Conservation (phyloP, 768 basidiomycete genomes). For the Auriculariales sp. region DNA sequence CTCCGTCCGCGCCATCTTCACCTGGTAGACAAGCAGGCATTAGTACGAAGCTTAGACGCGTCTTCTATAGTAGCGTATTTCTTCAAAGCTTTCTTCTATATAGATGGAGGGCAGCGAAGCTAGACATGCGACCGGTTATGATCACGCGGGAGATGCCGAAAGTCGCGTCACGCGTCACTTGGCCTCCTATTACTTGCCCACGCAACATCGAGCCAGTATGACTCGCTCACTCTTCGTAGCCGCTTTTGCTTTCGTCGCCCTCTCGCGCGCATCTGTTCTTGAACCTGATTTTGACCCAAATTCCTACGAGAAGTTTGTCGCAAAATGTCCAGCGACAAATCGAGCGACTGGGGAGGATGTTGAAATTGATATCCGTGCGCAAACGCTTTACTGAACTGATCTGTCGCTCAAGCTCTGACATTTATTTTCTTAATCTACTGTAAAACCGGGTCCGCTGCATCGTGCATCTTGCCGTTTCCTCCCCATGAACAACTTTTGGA, state of each 20-base stretch:
- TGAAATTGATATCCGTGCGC: constrained; percentile 33
- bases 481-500: background rate
- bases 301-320: constrained; percentile 4
- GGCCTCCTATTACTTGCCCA: too few relatives aligned
- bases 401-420: background rate
- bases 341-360: constrained; percentile 1
- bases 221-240: background rate
- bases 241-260: background rate
- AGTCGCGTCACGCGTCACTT: too few relatives aligned
- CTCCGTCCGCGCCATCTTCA: too few relatives aligned
- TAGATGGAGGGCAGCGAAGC: too few relatives aligned
- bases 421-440: background rate
- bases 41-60: too few relatives aligned
- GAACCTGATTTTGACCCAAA: constrained; percentile 4
- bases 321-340: constrained; percentile 3
- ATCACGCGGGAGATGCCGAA: too few relatives aligned
- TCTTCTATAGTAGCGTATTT: too few relatives aligned
- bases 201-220: too few relatives aligned
- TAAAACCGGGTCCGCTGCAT: background rate
- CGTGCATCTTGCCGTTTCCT: background rate
- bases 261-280: background rate
- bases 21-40: too few relatives aligned
- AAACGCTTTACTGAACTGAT: background rate
- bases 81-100: too few relatives aligned
- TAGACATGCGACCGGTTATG: too few relatives aligned